Base-by-base conservation (phyloP, 2,329 filamentous ascomycete genomes). In the Aspergillus fischeri region DNA sequence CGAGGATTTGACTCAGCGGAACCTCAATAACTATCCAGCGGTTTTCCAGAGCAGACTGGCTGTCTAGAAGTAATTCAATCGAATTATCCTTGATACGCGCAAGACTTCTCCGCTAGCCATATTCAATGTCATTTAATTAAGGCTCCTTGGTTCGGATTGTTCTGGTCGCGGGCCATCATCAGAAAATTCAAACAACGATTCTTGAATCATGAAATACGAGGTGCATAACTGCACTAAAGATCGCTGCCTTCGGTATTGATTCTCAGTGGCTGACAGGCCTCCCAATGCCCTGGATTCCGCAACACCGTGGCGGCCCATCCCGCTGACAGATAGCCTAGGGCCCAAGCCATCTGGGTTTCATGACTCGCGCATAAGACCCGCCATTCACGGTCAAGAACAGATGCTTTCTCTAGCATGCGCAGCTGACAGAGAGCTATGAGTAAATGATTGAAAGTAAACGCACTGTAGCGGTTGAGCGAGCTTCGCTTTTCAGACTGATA, bases 1-100 rank as follows among this genome's bases (percentile, higher is more conserved):
- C 44, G 35, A 7, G 3, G 11, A 10, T 25, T 41, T 60, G 54
- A 61, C 55, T 61, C 55, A 60, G 55, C 55, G 24, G 9, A 45
- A 14, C 11, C 32, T 14, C 24, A 25, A 27, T 50, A n/a, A 8
- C 1, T 50, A 20, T 50, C 49, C n/a, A 38, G 32, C 14, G 14
- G 32, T 38, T 38, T 17, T 38, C 14, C 3, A 14, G 14, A 17
- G 32, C 14, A 38, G 14, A 17, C 4, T 6, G 5, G 11, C 5
- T 14, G 11, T 35, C 4, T 7, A 35, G 32, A 32, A n/a, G 14
- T 38, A 17, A 38, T 7, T 38, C 14, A 17, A 38, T 38, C 14
- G 14, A 38, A n/a, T 3, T 38, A 38, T 38, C 32, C 7, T 38
- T 38, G 3, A 17, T 38, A 5, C 14, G 5, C 14, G 32, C 32